These are phyloP conservation scores for Rubroboletus pulcherrimus DNA, from an alignment of 768 basidiomycete genomes.

Conservation along the genomic window DNA sequence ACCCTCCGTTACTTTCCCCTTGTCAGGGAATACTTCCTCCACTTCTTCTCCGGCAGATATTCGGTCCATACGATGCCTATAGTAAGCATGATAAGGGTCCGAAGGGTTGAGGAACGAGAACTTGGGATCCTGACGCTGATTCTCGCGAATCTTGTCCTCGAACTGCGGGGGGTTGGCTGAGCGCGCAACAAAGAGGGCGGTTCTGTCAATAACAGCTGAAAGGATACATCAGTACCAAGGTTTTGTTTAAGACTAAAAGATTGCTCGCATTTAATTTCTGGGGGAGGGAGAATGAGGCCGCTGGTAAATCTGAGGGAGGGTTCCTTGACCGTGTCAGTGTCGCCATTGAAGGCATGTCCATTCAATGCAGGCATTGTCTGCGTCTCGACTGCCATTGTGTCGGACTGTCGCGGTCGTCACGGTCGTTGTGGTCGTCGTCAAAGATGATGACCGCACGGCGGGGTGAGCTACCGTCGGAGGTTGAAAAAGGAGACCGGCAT, in stretches of 20 bases:
- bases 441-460: constrained; percentile 5
- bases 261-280: constrained; percentile 82
- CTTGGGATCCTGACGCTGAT: constrained; percentile 93
- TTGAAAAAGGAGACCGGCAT: constrained; percentile 24
- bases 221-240: constrained; percentile 4
- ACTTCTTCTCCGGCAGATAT: constrained; percentile 70
- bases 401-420: constrained; percentile 6
- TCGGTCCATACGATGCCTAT: constrained; percentile 86
- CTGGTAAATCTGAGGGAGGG: constrained; percentile 56
- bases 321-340: constrained; percentile 39
- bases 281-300: constrained; percentile 92
- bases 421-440: constrained; percentile 19
- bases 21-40: constrained; percentile 52
- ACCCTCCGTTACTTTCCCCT: constrained; percentile 37
- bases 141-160: constrained; percentile 96
- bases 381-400: constrained; percentile 47
- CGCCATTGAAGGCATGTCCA: constrained; percentile 39
- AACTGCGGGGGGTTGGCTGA: constrained; percentile 92
- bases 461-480: constrained; percentile 20
- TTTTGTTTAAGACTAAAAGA: not conserved
- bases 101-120: constrained; percentile 97
- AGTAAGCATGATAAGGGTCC: constrained; percentile 99
- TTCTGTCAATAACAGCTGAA: constrained; percentile 91
- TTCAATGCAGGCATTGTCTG: constrained; percentile 39
- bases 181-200: constrained; percentile 85